Evolutionary conservation across 768 basidiomycete species (phyloP).

Genomic region (Mycena vitilis): DNA sequence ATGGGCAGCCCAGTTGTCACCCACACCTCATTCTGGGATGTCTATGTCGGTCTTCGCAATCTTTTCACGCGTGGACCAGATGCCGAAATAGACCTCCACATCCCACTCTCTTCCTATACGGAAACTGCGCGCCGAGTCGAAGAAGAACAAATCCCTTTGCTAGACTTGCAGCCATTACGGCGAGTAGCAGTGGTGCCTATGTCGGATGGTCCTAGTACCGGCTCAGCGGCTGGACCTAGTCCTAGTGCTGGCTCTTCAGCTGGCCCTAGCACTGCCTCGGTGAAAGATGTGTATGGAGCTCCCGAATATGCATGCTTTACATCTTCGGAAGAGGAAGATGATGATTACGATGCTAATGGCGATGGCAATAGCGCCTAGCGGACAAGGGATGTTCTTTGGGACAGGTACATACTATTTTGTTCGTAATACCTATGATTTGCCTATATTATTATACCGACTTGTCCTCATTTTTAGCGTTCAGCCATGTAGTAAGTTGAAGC

Average conservation of each 20-base stretch:
- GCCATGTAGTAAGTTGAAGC: too few species aligned
- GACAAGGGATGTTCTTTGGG: too few species aligned
- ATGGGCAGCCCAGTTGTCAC: conserved; percentile 42
- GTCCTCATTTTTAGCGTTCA: too few species aligned
- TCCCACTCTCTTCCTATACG: conserved; percentile 8
- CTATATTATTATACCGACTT: too few species aligned
- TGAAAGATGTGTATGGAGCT: background rate
- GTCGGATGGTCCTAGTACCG: background rate
- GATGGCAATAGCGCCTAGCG: too few species aligned
- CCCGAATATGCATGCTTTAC: background rate
- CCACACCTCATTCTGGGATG: conserved; percentile 39
- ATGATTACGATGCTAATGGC: too few species aligned
- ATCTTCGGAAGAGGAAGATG: background rate
- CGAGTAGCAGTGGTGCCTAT: background rate
- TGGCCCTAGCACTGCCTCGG: background rate
- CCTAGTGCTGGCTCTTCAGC: background rate
- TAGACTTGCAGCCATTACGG: conserved; percentile 2
- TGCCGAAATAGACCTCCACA: conserved; percentile 5
- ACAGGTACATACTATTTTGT: too few species aligned
- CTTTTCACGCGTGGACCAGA: conserved; percentile 11
- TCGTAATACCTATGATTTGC: too few species aligned
- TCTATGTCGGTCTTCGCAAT: conserved; percentile 4
- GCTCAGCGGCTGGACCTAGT: background rate
- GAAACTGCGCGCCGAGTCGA: conserved; percentile 4
- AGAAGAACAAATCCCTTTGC: background rate